Percentiles rank a stretch among this genome's conserved stretches.
These are phyloP conservation scores for Adansonia rubrostipa DNA, from an alignment of 441 rosid species.

Conservation along the genomic window DNA sequence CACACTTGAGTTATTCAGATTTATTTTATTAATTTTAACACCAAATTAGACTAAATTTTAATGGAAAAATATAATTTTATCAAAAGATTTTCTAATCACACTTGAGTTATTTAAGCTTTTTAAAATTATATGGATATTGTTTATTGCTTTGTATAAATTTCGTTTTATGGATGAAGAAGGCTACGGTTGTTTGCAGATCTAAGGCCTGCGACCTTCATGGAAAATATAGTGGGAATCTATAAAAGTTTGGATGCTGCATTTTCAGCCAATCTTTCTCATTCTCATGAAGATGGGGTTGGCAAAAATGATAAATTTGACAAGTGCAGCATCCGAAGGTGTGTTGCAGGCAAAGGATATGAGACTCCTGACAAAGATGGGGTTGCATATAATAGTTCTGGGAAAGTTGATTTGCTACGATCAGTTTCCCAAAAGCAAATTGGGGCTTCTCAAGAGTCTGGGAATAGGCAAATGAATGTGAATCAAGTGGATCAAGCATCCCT, in stretches of 20 bases:
- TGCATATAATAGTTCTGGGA: conserved; percentile 23
- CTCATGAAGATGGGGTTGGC: conserved; percentile 30
- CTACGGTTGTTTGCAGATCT: conserved; percentile 47
- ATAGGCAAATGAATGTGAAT: conserved; percentile 29
- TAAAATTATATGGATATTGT: not conserved
- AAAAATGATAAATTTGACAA: conserved; percentile 26
- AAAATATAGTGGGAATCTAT: conserved; percentile 64
- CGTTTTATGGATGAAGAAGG: not conserved
- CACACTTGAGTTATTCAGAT: too few relatives aligned
- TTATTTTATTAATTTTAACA: not conserved
- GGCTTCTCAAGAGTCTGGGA: conserved; percentile 31
- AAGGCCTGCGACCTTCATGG: conserved; percentile 59
- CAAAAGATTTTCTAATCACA: not conserved
- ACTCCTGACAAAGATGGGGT: conserved; percentile 24
- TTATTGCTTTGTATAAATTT: not conserved
- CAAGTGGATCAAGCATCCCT: conserved; percentile 40
- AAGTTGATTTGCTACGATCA: conserved; percentile 20
- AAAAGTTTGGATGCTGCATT: conserved; percentile 62
- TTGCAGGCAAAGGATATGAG: conserved; percentile 26
- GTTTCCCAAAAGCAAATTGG: conserved; percentile 15
- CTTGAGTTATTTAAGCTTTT: not conserved
- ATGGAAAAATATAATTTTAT: too few relatives aligned
- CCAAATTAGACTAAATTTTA: not conserved
- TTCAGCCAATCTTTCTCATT: conserved; percentile 38
- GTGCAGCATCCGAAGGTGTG: conserved; percentile 24